phyloP scores from a whole-genome alignment of 257 asterid species.

The Eustoma russellianum region DNA sequence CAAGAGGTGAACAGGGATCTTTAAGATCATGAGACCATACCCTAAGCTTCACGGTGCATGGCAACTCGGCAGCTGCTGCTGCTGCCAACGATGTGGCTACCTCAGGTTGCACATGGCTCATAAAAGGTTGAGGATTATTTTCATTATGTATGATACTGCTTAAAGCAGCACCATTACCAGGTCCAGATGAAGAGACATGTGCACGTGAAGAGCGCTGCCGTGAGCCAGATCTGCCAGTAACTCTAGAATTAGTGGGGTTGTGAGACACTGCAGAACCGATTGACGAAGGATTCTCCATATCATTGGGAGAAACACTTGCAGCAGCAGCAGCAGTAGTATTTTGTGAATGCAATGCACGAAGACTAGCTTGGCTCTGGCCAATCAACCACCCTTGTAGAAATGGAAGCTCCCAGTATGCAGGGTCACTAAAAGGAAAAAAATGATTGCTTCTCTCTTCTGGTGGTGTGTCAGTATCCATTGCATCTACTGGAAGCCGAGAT shows the following conservation, averaged over 20 bases:
- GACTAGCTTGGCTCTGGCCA: conserved; percentile 93
- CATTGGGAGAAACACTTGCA: conserved; percentile 25
- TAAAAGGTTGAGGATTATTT: conserved; percentile 42
- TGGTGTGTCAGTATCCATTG: conserved; percentile 65
- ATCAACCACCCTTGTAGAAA: conserved; percentile 94
- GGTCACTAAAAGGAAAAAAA: conserved; percentile 70
- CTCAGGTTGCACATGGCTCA: conserved; percentile 73
- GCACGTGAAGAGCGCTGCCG: conserved; percentile 60
- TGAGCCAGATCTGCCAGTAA: conserved; percentile 58
- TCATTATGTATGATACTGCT: conserved; percentile 37
- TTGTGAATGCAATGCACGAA: conserved; percentile 48
- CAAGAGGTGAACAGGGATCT: conserved; percentile 66
- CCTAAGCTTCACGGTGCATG: conserved; percentile 96
- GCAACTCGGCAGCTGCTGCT: conserved; percentile 91
- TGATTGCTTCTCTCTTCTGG: conserved; percentile 60
- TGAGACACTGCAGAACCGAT: conserved; percentile 34
- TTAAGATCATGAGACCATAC: conserved; percentile 86
- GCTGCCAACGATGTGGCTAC: conserved; percentile 81
- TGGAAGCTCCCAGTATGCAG: conserved; percentile 90
- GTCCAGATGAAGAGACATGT: conserved; percentile 30
- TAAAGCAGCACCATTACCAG: conserved; percentile 39
- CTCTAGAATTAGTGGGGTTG: conserved; percentile 36
- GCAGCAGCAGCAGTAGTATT: conserved; percentile 35
- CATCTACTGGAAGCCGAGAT: conserved; percentile 41
- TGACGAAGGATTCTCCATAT: conserved; percentile 36